Conservation (phyloP, 2,329 filamentous ascomycete genomes). For the Arachnomyces sp. region DNA sequence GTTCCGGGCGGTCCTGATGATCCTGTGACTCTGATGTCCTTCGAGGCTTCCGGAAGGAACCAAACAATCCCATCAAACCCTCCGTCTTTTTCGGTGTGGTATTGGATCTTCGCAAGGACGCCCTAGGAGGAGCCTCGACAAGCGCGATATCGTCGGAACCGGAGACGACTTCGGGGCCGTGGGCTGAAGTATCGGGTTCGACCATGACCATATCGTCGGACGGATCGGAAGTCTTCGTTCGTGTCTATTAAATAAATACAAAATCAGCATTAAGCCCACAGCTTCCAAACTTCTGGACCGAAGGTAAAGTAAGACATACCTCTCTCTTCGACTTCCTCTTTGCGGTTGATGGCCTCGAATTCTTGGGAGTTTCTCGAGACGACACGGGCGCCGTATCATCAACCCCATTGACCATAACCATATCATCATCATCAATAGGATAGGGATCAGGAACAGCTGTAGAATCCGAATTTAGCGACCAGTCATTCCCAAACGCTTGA, state of each 20-base stretch:
- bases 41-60: slow-evolving; percentile 32
- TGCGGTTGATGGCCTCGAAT: slow-evolving; percentile 20
- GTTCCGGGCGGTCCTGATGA: slow-evolving; percentile 14
- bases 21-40: slow-evolving; percentile 25
- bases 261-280: slow-evolving; percentile 6
- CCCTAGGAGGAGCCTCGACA: slow-evolving; percentile 42
- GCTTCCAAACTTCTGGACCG: not conserved
- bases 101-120: slow-evolving; percentile 53
- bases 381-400: slow-evolving; percentile 32
- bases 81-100: slow-evolving; percentile 55
- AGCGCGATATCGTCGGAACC: slow-evolving; percentile 46
- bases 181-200: slow-evolving; percentile 41
- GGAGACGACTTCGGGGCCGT: slow-evolving; percentile 36
- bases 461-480: slow-evolving; percentile 1
- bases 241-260: slow-evolving; percentile 21
- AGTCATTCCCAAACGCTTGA: not conserved
- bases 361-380: slow-evolving; percentile 25
- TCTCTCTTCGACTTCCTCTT: slow-evolving; percentile 31
- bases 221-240: slow-evolving; percentile 24
- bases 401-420: slow-evolving; percentile 49
- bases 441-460: slow-evolving; percentile 48
- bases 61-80: slow-evolving; percentile 55
- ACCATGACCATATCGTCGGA: slow-evolving; percentile 50
- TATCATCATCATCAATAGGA: slow-evolving; percentile 57
- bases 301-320: slow-evolving; percentile 18